phyloP scores from a whole-genome alignment of 2,329 filamentous ascomycete genomes.

The Aspergillus tubingensis region DNA sequence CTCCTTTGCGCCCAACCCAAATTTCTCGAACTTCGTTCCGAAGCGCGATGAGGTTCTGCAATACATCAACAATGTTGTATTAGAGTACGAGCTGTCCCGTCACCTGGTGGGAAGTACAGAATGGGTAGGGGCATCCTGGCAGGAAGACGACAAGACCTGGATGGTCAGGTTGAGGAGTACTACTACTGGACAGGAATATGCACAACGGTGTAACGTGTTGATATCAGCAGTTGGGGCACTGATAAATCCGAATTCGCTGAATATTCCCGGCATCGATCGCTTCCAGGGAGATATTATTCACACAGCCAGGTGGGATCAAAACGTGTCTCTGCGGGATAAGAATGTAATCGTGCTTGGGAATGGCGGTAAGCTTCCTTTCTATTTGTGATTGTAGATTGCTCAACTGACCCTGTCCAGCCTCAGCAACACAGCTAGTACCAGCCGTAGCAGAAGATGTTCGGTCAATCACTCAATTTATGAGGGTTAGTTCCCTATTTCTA shows the following conservation, averaged over 20 bases:
- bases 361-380: constrained; percentile 8
- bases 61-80: constrained; percentile 11
- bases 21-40: constrained; percentile 11
- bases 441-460: constrained; percentile 12
- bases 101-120: constrained; percentile 12
- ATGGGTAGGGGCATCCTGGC: constrained; percentile 18
- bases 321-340: constrained; percentile 1
- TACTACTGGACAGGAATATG: not conserved
- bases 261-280: not conserved
- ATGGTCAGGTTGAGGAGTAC: constrained; percentile 6
- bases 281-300: constrained; percentile 18
- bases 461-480: constrained; percentile 17
- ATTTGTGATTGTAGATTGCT: too few species aligned
- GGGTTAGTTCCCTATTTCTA: constrained; percentile 1
- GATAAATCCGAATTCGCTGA: constrained; percentile 9
- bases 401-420: constrained; percentile 4
- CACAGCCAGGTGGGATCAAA: constrained; percentile 16
- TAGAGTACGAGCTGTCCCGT: not conserved
- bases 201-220: constrained; percentile 11
- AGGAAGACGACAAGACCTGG: constrained; percentile 12
- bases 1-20: constrained; percentile 17
- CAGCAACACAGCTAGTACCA: constrained; percentile 18
- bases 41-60: constrained; percentile 11
- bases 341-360: constrained; percentile 21
- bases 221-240: constrained; percentile 20